These are phyloP conservation scores for Bjerkandera adusta DNA, from an alignment of 1,284 basidiomycete species.

Conservation along the genomic window DNA sequence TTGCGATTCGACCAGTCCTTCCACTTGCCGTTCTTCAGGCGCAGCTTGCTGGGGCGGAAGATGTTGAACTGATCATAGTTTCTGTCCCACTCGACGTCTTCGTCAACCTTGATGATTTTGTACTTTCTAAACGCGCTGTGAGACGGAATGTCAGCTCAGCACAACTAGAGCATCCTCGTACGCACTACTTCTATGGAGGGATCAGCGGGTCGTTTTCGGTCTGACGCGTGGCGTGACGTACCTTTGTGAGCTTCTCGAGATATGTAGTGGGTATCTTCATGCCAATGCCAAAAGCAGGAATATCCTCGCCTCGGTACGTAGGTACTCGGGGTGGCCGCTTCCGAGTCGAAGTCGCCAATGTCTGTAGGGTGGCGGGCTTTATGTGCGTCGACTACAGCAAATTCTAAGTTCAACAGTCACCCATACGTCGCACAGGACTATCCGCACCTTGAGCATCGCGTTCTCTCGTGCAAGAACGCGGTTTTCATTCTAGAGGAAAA, in stretches of 20 bases:
- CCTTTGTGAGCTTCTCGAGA: neutral
- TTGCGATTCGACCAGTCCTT: neutral
- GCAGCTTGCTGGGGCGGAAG: neutral
- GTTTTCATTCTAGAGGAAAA: neutral
- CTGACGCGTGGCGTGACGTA: neutral
- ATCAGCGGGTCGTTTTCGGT: neutral
- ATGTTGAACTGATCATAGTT: neutral
- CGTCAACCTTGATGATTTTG: neutral
- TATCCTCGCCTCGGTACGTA: neutral
- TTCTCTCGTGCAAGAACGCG: neutral
- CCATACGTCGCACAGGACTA: neutral
- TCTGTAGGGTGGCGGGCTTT: neutral
- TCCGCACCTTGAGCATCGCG: neutral
- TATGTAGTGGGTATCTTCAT: neutral
- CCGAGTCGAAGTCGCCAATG: neutral
- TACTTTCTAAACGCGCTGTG: neutral
- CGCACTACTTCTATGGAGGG: neutral
- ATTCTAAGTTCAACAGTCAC: neutral
- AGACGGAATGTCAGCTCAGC: neutral
- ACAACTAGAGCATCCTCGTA: neutral
- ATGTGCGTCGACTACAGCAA: neutral
- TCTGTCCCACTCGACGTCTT: neutral
- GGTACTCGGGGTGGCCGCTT: neutral
- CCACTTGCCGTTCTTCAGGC: neutral
- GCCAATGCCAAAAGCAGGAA: neutral